Evolutionary conservation across 2,329 filamentous ascomycete genomes (phyloP), one percentile per base, ranked within the genome.

Genomic region (Trichoderma polysporum): DNA sequence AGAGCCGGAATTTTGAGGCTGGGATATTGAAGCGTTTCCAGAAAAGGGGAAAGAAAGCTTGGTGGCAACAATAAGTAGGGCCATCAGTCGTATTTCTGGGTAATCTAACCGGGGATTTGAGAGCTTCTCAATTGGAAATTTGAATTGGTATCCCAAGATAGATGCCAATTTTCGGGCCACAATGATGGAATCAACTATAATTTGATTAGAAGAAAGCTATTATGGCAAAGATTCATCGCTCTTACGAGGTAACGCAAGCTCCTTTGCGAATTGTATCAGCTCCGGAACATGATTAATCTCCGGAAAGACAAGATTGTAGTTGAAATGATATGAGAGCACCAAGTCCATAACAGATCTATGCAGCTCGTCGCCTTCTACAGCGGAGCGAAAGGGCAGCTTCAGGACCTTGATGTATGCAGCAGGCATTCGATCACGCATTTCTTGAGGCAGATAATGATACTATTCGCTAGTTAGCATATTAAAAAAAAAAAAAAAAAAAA

Each of bases 31-130:
- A 25, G 31, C 10, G 29, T 22, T 15, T 2, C 81, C 80, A 72
- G 92, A 88, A 52, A 97, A 87, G 0, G 94, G 92, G 72, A 92
- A 93, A 22, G 91, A 82, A 2, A 97, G 77, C 73, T 97, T 97
- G 3, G 90, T 88, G 4, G 91, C 88, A 15, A 97, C 83, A 2
- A 97, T 81, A 3, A 97, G 77, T 3, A 92, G 80, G 4, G 89
- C 84, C 65, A 93, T 82, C 1, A 97, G 79, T 50, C 91, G 86
- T 6, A 91, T 81, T 73, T 98, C 95, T 0, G 95, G 93, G 69
- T 90, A 85, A 59, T 88, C 82, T 17, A 89, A 78, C 9, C 85
- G 78, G 29, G 82, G 78, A 68, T 82, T 78, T 68, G 79, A 78
- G 61, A 76, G 74, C 33, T 77, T 80, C 4, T 80, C 78, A 7